These are phyloP conservation scores for Chrysanthemum lavandulifolium DNA, from an alignment of 129 eudicot species.

Conservation along the genomic window DNA sequence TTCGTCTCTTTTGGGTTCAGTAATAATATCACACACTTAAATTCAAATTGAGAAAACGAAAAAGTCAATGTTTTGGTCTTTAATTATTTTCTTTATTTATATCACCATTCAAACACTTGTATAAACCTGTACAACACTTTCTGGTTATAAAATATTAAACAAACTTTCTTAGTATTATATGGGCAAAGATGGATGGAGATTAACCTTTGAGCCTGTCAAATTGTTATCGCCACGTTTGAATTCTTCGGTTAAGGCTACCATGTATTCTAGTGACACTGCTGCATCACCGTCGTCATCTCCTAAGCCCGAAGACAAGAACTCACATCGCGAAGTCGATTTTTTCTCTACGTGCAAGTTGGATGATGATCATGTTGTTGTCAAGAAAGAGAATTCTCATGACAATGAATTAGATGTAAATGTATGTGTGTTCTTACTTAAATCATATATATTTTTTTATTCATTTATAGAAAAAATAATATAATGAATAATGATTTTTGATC, in stretches of 20 bases:
- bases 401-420: constrained; percentile 58
- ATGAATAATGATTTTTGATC: constrained; percentile 1
- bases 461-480: neutral
- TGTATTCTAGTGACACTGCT: constrained; percentile 27
- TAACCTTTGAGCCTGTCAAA: constrained; percentile 33
- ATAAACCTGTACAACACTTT: constrained; percentile 20
- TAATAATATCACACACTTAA: constrained; percentile 16
- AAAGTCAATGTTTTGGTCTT: constrained; percentile 43
- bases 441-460: neutral
- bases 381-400: constrained; percentile 49
- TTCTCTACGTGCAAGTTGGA: constrained; percentile 46
- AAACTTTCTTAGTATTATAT: constrained; percentile 7
- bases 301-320: constrained; percentile 9
- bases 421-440: constrained; percentile 37
- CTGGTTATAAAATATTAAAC: neutral
- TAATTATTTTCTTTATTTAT: constrained; percentile 19
- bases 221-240: constrained; percentile 22
- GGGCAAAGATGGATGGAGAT: constrained; percentile 41
- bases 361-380: constrained; percentile 34
- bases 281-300: constrained; percentile 19
- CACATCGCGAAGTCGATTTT: constrained; percentile 57
- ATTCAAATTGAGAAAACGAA: constrained; percentile 22
- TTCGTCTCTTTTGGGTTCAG: constrained; percentile 28
- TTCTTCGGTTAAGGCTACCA: constrained; percentile 16
- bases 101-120: constrained; percentile 31